Evolutionary conservation across 2,329 filamentous ascomycete species (phyloP), one percentile per base, ranked within the genome.

Genomic region (Cytospora chrysosperma): DNA sequence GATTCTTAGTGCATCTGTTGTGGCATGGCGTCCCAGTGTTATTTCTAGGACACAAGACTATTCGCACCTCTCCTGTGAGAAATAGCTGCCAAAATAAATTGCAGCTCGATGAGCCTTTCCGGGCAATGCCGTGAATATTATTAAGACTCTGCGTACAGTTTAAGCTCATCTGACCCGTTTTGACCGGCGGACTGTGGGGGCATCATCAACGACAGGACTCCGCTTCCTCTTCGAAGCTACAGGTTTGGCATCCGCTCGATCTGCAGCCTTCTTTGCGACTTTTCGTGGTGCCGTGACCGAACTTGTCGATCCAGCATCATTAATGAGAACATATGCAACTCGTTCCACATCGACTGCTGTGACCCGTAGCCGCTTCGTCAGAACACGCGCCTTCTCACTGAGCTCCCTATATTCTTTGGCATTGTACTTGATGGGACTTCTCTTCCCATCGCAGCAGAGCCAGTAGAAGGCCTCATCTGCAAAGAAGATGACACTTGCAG

Each of bases 401-500:
- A 94, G 72, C n/a, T 76, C 74, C 49, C 77, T 73, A 69, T 93
- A 94, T 75, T 93, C 90, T 68, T 86, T 87, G 24, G 77, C 74
- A 50, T 81, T 88, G 75, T 95, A 95, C 74, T 88, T 90, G 72
- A 92, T 87, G 27, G 78, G 75, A 0, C 70, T 75, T 60, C 77
- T 81, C 49, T 77, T 75, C 0, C 81, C 80, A n/a, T 75, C 73
- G 71, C 83, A 85, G 70, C 85, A 85, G 7, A 89, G 75, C 90
- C 90, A 94, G 68, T 87, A 83, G 71, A 88, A 94, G 4, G 88
- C 81, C 75, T 95, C 91, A 71, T 96, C 92, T 2, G 88, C 90
- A 75, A 94, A 94, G 79, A 94, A 94, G 1, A 90, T 82, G 56
- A 88, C 80, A 15, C 76, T 75, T 0, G 78, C 74, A 0, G 88